Conservation (phyloP, 306 rosid genomes). For the Gillenia trifoliata region DNA sequence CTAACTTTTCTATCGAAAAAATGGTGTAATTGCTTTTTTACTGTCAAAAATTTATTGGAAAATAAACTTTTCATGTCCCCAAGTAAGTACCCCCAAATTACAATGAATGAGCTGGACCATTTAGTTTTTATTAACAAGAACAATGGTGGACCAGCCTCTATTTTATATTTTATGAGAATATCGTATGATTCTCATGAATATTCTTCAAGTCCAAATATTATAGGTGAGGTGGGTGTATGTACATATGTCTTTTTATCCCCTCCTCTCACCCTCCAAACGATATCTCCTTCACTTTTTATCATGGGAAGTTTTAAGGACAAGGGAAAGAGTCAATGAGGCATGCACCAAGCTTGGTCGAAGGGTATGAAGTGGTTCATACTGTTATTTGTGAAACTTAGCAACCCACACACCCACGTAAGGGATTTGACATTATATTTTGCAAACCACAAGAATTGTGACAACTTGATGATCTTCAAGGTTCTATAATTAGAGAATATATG, state of each 20-base stretch:
- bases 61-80: slow-evolving; percentile 1
- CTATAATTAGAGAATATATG: not conserved
- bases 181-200: not conserved
- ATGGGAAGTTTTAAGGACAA: not conserved
- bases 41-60: slow-evolving; percentile 2
- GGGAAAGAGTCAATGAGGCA: not conserved
- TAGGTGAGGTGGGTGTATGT: not conserved
- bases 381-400: slow-evolving; percentile 18
- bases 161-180: not conserved
- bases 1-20: not conserved
- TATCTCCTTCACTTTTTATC: not conserved
- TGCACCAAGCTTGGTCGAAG: not conserved
- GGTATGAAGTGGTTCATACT: not conserved
- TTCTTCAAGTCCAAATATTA: not conserved
- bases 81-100: not conserved
- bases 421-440: slow-evolving; percentile 19
- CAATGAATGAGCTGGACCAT: slow-evolving; percentile 10
- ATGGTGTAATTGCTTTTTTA: not conserved
- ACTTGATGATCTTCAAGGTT: not conserved
- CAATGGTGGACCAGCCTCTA: not conserved
- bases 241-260: not conserved
- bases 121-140: not conserved
- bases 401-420: not conserved
- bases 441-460: slow-evolving; percentile 28
- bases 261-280: not conserved